Evolutionary conservation across 2,329 filamentous ascomycete species (phyloP), one percentile per base, ranked within the genome.

Genomic region (Shiraia sp.): DNA sequence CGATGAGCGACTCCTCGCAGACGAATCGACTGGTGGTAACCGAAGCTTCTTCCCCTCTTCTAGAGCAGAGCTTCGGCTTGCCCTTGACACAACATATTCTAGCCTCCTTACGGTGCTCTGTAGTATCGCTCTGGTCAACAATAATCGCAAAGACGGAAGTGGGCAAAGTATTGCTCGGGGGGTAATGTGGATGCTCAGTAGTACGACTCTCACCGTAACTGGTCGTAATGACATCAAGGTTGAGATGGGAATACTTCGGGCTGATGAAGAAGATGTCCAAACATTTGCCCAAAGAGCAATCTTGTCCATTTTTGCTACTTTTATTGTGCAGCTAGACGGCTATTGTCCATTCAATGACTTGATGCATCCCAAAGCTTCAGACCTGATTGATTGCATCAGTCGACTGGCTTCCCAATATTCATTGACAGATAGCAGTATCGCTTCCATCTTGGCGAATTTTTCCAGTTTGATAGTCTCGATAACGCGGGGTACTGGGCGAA

Each of bases 401-500:
- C 55, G 59, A 55, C 38, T 61, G n/a, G 26, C 42, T 6, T 34
- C 19, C 10, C 57, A 63, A 22, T 67, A 63, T 47, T 48, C 53
- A 27, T 48, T 49, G 3, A 47, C 46, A 5, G 39, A 53, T n/a
- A 42, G 55, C 29, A 55, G 63, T 14, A 35, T 51, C 3, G 58
- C 55, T 9, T 40, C 57, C 1, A 43, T 54, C 6, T 35, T 68
- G 1, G 50, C 52, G 7, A 59, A 53, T 30, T 40, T 69, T 12
- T 58, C 65, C 4, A 36, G 42, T 13, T 59, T 71, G 15, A 45
- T 68, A 10, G 65, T 61, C 10, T 61, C 64, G 1, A 61, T 53
- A 12, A 62, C 66, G 23, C 63, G 61, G 5, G 66, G 63, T 26
- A 62, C 63, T 9, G 69, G 68, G n/a, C 61, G 60, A 25, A 61